Conservation (phyloP, 805 yeast genomes). For the Priceomyces fermenticarens region DNA sequence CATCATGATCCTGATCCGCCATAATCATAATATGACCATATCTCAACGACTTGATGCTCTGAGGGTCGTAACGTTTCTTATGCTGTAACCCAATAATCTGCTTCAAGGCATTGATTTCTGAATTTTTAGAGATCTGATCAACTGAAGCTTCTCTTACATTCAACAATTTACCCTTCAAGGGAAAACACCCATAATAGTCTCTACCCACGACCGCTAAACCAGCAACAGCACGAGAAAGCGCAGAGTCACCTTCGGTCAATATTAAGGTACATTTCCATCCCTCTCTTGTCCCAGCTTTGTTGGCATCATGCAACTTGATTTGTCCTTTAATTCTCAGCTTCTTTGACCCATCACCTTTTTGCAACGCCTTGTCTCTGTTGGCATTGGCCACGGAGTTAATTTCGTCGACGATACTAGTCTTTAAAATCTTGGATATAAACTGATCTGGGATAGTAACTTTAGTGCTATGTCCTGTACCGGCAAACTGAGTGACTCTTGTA, state of each 20-base stretch:
- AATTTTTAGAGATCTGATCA: slow-evolving; percentile 91
- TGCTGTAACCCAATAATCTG: slow-evolving; percentile 96
- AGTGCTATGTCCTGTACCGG: slow-evolving; percentile 53
- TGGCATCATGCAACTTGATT: slow-evolving; percentile 91
- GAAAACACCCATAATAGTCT: slow-evolving; percentile 92
- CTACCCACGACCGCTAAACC: slow-evolving; percentile 95
- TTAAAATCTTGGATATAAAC: slow-evolving; percentile 65
- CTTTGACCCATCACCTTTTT: slow-evolving; percentile 83
- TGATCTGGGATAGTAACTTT: slow-evolving; percentile 70
- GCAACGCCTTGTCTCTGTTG: slow-evolving; percentile 83
- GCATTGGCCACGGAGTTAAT: slow-evolving; percentile 80
- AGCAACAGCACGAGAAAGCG: slow-evolving; percentile 84
- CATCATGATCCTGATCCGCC: slow-evolving; percentile 99
- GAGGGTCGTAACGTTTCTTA: slow-evolving; percentile 65
- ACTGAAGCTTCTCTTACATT: slow-evolving; percentile 96
- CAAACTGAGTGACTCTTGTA: slow-evolving; percentile 84
- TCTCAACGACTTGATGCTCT: slow-evolving; percentile 69
- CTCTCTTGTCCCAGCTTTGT: slow-evolving; percentile 91
- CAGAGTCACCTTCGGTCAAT: slow-evolving; percentile 97
- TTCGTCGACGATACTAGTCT: slow-evolving; percentile 69
- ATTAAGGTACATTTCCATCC: slow-evolving; percentile 91
- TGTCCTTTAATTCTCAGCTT: slow-evolving; percentile 84
- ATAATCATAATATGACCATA: slow-evolving; percentile 98
- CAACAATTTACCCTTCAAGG: slow-evolving; percentile 89
- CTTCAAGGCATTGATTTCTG: slow-evolving; percentile 92